A percentile compares a stretch with the other conserved stretches of the same genome.
These are phyloP conservation scores for Ceratorhiza oryzae-sativae DNA, from an alignment of 1,284 basidiomycete species.

Conservation along the genomic window DNA sequence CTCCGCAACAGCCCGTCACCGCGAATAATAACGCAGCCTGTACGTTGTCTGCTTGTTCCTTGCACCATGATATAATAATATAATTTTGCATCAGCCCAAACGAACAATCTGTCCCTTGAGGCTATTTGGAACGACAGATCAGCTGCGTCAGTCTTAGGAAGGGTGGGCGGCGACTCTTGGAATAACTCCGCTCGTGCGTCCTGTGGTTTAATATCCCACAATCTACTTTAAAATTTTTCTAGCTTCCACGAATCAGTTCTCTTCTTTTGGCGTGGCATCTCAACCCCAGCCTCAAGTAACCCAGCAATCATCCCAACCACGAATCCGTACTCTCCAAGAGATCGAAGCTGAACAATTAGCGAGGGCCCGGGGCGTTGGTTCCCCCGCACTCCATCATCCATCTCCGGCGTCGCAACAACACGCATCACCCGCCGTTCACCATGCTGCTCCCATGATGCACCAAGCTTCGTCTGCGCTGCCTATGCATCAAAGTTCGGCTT, in stretches of 20 bases:
- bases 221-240: slow-evolving; percentile 48
- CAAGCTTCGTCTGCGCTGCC: slow-evolving; percentile 14
- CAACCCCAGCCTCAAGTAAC: slow-evolving; percentile 39
- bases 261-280: slow-evolving; percentile 44
- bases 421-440: slow-evolving; percentile 28
- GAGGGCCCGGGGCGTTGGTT: slow-evolving; percentile 17
- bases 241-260: slow-evolving; percentile 51
- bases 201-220: slow-evolving; percentile 39
- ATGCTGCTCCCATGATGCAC: slow-evolving; percentile 26
- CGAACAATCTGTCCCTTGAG: slow-evolving; percentile 58
- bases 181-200: slow-evolving; percentile 12
- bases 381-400: slow-evolving; percentile 38
- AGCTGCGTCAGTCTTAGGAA: slow-evolving; percentile 62
- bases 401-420: slow-evolving; percentile 31
- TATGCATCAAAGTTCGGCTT: slow-evolving; percentile 14
- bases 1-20: slow-evolving; percentile 15
- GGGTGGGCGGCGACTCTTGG: slow-evolving; percentile 10
- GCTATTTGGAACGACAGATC: slow-evolving; percentile 82
- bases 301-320: slow-evolving; percentile 50
- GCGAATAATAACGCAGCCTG: slow-evolving; percentile 42
- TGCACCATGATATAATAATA: background rate
- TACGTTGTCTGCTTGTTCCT: background rate
- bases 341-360: slow-evolving; percentile 78
- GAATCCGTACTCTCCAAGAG: slow-evolving; percentile 84
- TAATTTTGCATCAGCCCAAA: background rate